Conservation (phyloP, 129 eudicot species). For the Flaveria trinervia region DNA sequence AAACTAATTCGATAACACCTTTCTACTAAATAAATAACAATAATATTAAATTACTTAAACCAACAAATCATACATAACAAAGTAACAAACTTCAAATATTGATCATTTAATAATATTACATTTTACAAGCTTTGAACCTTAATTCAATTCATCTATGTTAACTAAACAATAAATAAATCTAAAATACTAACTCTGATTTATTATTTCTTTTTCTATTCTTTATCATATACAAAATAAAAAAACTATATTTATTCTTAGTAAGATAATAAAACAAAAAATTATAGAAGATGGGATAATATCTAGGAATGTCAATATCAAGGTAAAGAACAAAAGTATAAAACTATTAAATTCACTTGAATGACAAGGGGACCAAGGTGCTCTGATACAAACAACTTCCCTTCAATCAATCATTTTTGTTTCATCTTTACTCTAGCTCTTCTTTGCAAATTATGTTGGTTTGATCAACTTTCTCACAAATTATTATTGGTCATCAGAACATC, state of each 20-base stretch:
- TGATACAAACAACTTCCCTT: conserved; percentile 26
- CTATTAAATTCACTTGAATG: no score
- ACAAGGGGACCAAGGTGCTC: conserved; percentile 7
- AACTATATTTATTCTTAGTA: neutral
- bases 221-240: neutral
- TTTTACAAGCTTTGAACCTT: neutral
- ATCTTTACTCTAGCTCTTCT: conserved; percentile 12
- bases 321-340: no score
- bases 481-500: neutral
- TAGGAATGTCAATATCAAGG: conserved; percentile 1
- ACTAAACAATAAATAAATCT: neutral
- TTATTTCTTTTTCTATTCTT: neutral
- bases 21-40: no score
- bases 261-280: neutral
- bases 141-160: neutral
- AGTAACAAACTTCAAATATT: neutral
- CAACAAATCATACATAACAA: no score
- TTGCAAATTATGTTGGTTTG: neutral
- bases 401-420: conserved; percentile 25
- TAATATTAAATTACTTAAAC: no score
- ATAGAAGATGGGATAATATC: neutral
- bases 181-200: neutral
- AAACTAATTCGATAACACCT: no score
- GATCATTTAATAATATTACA: neutral
- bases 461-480: neutral